A percentile compares a stretch with the other conserved stretches of the same genome.
phyloP scores from a whole-genome alignment of 441 rosid species.

The Erodium texanum region DNA sequence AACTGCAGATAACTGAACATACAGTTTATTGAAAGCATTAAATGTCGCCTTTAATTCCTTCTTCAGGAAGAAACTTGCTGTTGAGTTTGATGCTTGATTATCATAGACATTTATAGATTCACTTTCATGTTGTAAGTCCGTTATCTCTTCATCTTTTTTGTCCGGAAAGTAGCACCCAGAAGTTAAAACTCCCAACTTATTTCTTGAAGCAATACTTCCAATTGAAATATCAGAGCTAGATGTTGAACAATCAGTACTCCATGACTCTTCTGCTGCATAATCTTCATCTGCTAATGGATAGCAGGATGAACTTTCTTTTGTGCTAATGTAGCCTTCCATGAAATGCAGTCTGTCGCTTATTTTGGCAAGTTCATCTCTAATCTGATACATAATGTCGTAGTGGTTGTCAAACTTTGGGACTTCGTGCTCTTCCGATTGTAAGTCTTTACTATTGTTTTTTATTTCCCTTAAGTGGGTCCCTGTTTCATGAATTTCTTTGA shows the following conservation, averaged over 20 bases:
- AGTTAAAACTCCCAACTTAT: slow-evolving; percentile 19
- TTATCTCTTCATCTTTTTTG: slow-evolving; percentile 18
- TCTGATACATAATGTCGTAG: slow-evolving; percentile 28
- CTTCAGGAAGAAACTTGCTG: slow-evolving; percentile 27
- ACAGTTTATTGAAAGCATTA: slow-evolving; percentile 32
- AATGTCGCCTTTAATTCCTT: slow-evolving; percentile 40
- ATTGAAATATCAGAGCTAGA: slow-evolving; percentile 45
- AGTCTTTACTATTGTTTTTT: slow-evolving; percentile 18
- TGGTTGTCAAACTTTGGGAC: slow-evolving; percentile 26
- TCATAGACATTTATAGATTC: slow-evolving; percentile 24
- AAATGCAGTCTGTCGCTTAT: slow-evolving; percentile 32
- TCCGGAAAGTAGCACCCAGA: slow-evolving; percentile 16
- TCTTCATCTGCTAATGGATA: slow-evolving; percentile 29
- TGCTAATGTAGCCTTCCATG: slow-evolving; percentile 28
- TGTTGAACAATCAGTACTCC: slow-evolving; percentile 47
- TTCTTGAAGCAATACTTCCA: slow-evolving; percentile 26
- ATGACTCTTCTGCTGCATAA: slow-evolving; percentile 33
- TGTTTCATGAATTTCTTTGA: slow-evolving; percentile 27
- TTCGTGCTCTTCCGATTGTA: slow-evolving; percentile 15
- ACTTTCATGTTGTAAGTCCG: slow-evolving; percentile 21
- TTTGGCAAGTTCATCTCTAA: slow-evolving; percentile 36
- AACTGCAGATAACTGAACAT: slow-evolving; percentile 25
- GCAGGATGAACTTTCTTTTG: slow-evolving; percentile 22
- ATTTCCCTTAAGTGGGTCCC: slow-evolving; percentile 25
- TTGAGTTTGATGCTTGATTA: slow-evolving; percentile 17